Evolutionary conservation across 768 basidiomycete species (phyloP), one percentile per base, ranked within the genome.

Genomic region (Sporobolomyces phaffii): DNA sequence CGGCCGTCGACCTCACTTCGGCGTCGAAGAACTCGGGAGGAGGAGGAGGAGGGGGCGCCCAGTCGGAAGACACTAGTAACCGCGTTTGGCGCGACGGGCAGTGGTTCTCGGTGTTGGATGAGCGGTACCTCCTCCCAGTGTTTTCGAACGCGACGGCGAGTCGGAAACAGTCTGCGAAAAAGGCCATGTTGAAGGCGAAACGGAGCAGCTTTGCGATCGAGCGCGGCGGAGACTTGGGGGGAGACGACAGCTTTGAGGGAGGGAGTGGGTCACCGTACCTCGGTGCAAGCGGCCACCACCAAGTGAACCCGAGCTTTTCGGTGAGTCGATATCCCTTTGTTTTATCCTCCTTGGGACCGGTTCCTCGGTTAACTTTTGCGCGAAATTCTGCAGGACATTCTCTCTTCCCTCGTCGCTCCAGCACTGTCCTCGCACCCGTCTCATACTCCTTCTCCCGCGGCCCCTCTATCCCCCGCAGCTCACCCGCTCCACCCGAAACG

Each of bases 51-150:
- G 38, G 31, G 29, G 68, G 44, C 64, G 61, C 50, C n/a, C n/a
- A n/a, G n/a, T n/a, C n/a, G 40, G 70, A 68, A 40, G 64, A 50
- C 14, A 53, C 41, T 77, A 78, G 77, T 41, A 36, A 54, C 29
- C 53, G 40, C 40, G 76, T 79, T 2, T 80, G 79, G 75, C 64
- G 78, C 15, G 91, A 94, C 59, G 87, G 89, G 33, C 89, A 90
- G 77, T 97, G 92, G 91, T 97, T 97, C 85, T 91, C 92, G 73
- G 83, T 87, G 49, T 79, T 99, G 43, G 94, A 99, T 78, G 92
- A 99, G 79, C 83, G 91, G 70, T 99, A 94, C 77, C 80, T 99
- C 24, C 41, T 98, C 91, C 80, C 72, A 26, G 73, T 74, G 6
- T 75, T 75, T 49, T 64, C 64, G 57, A 69, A 69, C 58, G 68